Evolutionary conservation across 805 yeast species (phyloP).

Genomic region (Candida chilensis): DNA sequence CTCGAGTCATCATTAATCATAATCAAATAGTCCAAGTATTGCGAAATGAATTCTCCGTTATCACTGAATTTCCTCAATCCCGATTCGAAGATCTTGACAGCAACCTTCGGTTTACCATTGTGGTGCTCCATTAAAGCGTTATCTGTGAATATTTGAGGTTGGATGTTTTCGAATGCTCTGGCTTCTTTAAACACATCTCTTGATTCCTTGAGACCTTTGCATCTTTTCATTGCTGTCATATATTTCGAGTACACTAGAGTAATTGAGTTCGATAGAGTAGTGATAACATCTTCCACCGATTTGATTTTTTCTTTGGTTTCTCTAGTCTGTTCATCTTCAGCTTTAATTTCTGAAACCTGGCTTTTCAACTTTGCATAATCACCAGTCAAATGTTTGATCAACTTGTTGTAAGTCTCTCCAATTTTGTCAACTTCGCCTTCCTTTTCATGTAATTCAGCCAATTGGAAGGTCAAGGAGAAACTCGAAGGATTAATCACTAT

Average conservation of each 20-base stretch:
- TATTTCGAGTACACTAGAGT: conserved; percentile 62
- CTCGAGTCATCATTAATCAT: conserved; percentile 59
- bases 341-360: conserved; percentile 5
- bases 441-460: conserved; percentile 64
- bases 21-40: conserved; percentile 67
- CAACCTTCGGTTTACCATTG: conserved; percentile 56
- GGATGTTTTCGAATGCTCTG: conserved; percentile 51
- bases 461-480: conserved; percentile 51
- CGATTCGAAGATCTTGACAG: conserved; percentile 67
- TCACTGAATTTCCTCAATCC: conserved; percentile 55
- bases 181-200: conserved; percentile 63
- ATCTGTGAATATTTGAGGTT: conserved; percentile 73
- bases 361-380: conserved; percentile 19
- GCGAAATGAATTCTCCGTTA: conserved; percentile 52
- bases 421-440: conserved; percentile 42
- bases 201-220: conserved; percentile 62
- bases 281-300: conserved; percentile 5
- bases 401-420: conserved; percentile 34
- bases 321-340: conserved; percentile 13
- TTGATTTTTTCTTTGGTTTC: conserved; percentile 6
- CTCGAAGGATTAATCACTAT: conserved; percentile 61
- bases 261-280: too few relatives aligned
- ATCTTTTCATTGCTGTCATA: conserved; percentile 65
- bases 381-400: conserved; percentile 36
- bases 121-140: conserved; percentile 74